Conservation (phyloP, 139 green algal species). For the Ostreobium quekettii region DNA sequence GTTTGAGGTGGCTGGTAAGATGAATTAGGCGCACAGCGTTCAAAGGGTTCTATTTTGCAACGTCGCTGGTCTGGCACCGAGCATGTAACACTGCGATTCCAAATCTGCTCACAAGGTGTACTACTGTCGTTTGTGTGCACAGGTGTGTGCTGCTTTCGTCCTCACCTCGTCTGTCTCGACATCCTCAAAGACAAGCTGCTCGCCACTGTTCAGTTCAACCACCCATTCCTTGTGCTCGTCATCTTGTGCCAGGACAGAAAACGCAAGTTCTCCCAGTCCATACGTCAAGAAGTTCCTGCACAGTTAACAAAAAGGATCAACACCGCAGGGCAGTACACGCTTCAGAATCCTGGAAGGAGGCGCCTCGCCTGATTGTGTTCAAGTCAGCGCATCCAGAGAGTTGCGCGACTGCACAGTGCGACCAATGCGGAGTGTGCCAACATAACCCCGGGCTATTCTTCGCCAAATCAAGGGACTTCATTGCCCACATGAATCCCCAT, state of each 20-base stretch:
- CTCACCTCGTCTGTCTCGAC: slow-evolving; percentile 1
- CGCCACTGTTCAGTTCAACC: slow-evolving; percentile 1
- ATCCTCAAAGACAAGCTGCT: slow-evolving; percentile 1
- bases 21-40: background rate
- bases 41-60: background rate
- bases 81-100: background rate
- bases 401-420: too few species aligned
- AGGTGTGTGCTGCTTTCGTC: too few species aligned
- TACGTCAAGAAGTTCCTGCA: slow-evolving; percentile 3
- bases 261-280: slow-evolving; percentile 2
- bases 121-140: background rate
- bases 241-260: background rate
- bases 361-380: too few species aligned
- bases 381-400: too few species aligned
- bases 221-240: slow-evolving; percentile 8
- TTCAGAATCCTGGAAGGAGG: too few species aligned
- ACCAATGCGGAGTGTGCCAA: too few species aligned
- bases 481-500: too few species aligned
- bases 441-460: too few species aligned
- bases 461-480: too few species aligned
- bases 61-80: background rate
- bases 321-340: too few species aligned
- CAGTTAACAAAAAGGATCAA: too few species aligned
- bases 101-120: background rate
- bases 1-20: background rate